Conservation (phyloP, 257 asterid species). For the Solanum sparsipilum region DNA sequence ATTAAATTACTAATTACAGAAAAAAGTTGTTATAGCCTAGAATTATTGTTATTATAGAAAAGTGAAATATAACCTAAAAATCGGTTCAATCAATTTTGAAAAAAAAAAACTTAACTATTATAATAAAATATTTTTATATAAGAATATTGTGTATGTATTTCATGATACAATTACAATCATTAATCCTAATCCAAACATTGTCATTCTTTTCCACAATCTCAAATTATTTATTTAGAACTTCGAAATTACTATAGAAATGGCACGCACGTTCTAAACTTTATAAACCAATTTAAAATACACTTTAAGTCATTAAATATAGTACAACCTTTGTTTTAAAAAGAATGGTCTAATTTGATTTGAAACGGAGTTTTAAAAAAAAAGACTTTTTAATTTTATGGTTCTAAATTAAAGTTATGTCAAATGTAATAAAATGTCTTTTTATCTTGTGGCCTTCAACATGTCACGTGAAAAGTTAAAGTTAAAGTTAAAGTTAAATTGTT, state of each 20-base stretch:
- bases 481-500: too few relatives aligned
- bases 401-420: too few relatives aligned
- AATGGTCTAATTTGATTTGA: too few relatives aligned
- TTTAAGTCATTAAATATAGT: neutral
- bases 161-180: neutral
- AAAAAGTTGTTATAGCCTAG: neutral
- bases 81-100: neutral
- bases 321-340: fast-evolving
- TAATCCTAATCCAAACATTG: neutral
- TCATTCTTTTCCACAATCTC: neutral
- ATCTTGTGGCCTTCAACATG: too few relatives aligned
- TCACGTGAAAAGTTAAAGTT: too few relatives aligned
- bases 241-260: neutral
- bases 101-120: neutral
- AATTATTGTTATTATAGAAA: neutral
- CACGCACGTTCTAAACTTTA: neutral
- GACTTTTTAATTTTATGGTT: too few relatives aligned
- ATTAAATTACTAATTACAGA: neutral
- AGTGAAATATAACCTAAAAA: neutral
- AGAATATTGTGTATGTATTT: neutral
- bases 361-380: too few relatives aligned
- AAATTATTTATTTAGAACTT: too few relatives aligned
- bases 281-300: neutral
- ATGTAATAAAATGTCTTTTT: too few relatives aligned
- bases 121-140: too few relatives aligned